Conservation (phyloP, 2,329 filamentous ascomycete genomes). For the Neofusicoccum sp. region DNA sequence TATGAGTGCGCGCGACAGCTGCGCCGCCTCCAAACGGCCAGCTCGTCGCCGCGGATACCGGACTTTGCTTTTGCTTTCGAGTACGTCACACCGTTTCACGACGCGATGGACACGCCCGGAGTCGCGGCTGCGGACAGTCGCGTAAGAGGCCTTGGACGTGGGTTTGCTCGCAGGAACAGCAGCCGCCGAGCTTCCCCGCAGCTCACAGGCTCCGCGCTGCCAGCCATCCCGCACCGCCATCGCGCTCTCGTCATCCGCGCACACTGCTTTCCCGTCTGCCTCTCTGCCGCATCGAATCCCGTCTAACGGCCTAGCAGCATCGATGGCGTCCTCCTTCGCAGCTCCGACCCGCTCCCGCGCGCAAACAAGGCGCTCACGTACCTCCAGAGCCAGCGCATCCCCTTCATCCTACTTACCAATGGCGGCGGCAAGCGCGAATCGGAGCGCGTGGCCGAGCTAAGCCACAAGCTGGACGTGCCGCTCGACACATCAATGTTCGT, state of each 20-base stretch:
- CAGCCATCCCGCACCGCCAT: conserved; percentile 30
- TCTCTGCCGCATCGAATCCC: conserved; percentile 28
- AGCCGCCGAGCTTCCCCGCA: conserved; percentile 7
- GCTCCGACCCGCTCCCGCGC: conserved; percentile 75
- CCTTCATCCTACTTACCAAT: conserved; percentile 95
- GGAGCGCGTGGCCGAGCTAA: conserved; percentile 71
- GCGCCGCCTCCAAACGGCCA: not conserved
- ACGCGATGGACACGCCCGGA: not conserved
- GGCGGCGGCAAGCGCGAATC: conserved; percentile 85
- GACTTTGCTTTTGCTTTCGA: conserved; percentile 61
- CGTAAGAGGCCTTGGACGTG: not conserved
- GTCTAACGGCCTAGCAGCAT: conserved; percentile 58
- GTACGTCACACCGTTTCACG: conserved; percentile 38
- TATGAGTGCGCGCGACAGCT: not conserved
- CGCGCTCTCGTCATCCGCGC: conserved; percentile 17
- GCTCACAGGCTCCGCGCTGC: conserved; percentile 40
- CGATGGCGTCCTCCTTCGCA: conserved; percentile 91
- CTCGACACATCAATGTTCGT: conserved; percentile 74
- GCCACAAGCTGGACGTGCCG: conserved; percentile 63
- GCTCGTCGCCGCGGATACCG: conserved; percentile 28
- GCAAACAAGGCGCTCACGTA: conserved; percentile 73
- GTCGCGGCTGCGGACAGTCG: not conserved
- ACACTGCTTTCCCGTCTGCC: conserved; percentile 17
- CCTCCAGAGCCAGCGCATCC: conserved; percentile 74
- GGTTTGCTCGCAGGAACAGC: not conserved